Conservation (phyloP, 495 filamentous ascomycete species). For the Neohortaea acidophila region DNA sequence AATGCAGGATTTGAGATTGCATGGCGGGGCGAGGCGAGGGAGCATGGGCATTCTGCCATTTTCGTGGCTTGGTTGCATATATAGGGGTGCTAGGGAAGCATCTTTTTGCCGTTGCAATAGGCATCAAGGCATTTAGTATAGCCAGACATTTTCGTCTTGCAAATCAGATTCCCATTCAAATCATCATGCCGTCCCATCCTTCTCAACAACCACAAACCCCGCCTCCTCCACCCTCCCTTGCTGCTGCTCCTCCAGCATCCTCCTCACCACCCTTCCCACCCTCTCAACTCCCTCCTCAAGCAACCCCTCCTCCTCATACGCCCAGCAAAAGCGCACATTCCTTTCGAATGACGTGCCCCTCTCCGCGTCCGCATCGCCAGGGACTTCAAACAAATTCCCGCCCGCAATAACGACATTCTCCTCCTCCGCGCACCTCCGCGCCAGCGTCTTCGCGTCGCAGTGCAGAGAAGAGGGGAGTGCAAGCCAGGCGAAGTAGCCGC, state of each 20-base stretch:
- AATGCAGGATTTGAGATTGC: no score
- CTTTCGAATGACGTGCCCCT: no score
- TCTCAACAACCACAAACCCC: constrained; percentile 1
- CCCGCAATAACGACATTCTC: constrained; percentile 48
- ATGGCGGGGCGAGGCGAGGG: no score
- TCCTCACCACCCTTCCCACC: constrained; percentile 35
- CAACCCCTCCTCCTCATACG: constrained; percentile 55
- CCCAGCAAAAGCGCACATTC: constrained; percentile 52
- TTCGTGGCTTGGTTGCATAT: no score
- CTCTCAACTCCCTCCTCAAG: constrained; percentile 54
- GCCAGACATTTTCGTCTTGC: no score
- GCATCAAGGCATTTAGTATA: no score
- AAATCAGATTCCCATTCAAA: no score
- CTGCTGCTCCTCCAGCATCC: constrained; percentile 19
- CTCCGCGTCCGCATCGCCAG: constrained; percentile 34
- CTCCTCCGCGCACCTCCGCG: constrained; percentile 35
- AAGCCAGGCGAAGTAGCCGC: constrained; percentile 77
- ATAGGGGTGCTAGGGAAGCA: no score
- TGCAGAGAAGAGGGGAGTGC: constrained; percentile 38
- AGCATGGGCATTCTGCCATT: no score
- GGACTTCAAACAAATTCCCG: constrained; percentile 53
- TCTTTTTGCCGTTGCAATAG: no score
- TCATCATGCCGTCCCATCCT: no score
- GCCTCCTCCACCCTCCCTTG: background rate
- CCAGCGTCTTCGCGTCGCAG: constrained; percentile 43